Evolutionary conservation across 768 basidiomycete genomes (phyloP), one percentile per base, ranked within the genome.

Genomic region (Brasilioporus rufonigricans): DNA sequence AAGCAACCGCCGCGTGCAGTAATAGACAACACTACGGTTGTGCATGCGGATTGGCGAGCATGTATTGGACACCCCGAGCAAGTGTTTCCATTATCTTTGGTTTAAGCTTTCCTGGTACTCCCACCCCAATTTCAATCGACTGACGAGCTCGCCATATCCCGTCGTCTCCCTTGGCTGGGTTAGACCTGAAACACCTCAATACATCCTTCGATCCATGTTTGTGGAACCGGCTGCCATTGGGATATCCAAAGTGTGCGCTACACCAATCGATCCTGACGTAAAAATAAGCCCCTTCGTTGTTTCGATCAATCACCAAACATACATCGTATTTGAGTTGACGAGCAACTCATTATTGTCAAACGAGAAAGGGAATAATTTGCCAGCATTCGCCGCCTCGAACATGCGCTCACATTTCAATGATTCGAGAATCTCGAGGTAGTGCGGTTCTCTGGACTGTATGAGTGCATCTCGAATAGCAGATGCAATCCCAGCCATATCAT

Each of bases 311-410:
- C 5, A 26, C 59, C 35, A 35, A 67, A 62, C 14, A 9, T 10
- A 27, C 23, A 46, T n/a, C n/a, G n/a, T n/a, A n/a, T n/a, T n/a
- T 5, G 65, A 68, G 33, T 61, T 62, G 27, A 68, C 44, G 1
- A 50, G 33, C 16, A 69, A 11, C 5, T 33, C 50, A 3, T 55
- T 32, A 5, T 55, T 55, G 8, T 44, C 19, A 13, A 11, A 44
- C 23, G 14, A 43, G 35, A 51, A 54, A n/a, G 50, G 50, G 18
- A 54, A 31, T 4, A 21, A 10, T 47, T 56, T 63, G 1, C 58
- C 59, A 21, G 52, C 21, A 23, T 64, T 64, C 3, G 50, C 54
- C 18, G 52, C 45, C 4, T 48, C 38, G 10, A 62, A 55, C 60
- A 60, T 68, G 32, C 44, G n/a, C 23, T 48, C 26, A 18, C 52